Conservation (phyloP, 495 filamentous ascomycete species). For the Lasiosphaeris hirsuta region DNA sequence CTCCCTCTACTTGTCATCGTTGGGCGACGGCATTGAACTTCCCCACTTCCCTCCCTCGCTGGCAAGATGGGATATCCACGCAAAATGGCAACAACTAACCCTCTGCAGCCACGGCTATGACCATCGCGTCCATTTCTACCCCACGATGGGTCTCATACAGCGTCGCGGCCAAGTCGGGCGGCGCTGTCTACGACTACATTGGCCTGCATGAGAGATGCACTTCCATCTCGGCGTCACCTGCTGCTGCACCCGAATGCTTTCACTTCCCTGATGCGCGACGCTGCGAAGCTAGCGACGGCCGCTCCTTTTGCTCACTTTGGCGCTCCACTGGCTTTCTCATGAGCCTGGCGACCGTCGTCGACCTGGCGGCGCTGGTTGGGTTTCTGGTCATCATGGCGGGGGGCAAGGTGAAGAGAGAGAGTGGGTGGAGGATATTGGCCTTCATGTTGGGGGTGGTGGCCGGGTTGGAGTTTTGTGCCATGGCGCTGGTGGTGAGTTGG, state of each 20-base stretch:
- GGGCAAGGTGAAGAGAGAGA: constrained; percentile 69
- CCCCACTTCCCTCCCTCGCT: not conserved
- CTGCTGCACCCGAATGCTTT: constrained; percentile 27
- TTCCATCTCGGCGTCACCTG: constrained; percentile 28
- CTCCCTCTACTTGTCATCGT: constrained; percentile 1
- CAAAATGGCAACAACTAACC: not conserved
- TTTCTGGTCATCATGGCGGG: constrained; percentile 72
- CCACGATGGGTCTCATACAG: constrained; percentile 80
- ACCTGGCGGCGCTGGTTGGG: constrained; percentile 70
- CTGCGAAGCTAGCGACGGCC: constrained; percentile 61
- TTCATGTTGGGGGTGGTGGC: constrained; percentile 59
- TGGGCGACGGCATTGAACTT: constrained; percentile 12
- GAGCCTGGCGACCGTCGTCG: constrained; percentile 71
- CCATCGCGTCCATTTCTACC: constrained; percentile 66
- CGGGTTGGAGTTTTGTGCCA: constrained; percentile 60
- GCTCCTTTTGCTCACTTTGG: constrained; percentile 87
- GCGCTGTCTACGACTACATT: constrained; percentile 62
- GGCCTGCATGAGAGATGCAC: constrained; percentile 81
- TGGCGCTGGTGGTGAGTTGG: constrained; percentile 70
- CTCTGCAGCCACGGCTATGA: constrained; percentile 67
- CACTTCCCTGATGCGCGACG: constrained; percentile 62
- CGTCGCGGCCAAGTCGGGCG: constrained; percentile 48
- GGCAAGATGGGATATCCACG: not conserved
- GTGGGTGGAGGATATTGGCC: constrained; percentile 73
- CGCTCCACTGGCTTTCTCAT: constrained; percentile 81